These are phyloP conservation scores for Fusarium sp. DNA, from an alignment of 2,329 filamentous ascomycete genomes.

Conservation along the genomic window DNA sequence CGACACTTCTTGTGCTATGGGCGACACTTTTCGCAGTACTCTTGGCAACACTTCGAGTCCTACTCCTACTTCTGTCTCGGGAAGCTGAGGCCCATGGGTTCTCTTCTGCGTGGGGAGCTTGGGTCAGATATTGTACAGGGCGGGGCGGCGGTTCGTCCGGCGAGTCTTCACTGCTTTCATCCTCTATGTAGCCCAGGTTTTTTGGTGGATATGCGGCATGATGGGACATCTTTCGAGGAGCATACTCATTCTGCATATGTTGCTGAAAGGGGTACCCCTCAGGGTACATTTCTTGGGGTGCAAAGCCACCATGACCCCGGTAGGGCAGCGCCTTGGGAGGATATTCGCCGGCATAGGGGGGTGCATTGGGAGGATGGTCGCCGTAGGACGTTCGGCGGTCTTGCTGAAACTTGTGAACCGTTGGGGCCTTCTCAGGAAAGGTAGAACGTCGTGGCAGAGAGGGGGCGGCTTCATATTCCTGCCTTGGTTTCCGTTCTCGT, in stretches of 20 bases:
- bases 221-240: constrained; percentile 38
- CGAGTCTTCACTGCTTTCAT: constrained; percentile 42
- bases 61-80: constrained; percentile 33
- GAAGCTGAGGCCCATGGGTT: constrained; percentile 24
- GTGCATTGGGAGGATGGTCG: constrained; percentile 32
- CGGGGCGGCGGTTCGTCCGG: constrained; percentile 27
- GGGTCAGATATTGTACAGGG: constrained; percentile 39
- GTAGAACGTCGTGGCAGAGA: constrained; percentile 56
- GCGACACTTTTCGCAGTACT: constrained; percentile 32
- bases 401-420: constrained; percentile 31
- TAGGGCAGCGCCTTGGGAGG: constrained; percentile 37
- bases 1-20: constrained; percentile 31
- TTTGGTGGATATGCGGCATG: constrained; percentile 35
- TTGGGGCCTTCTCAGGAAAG: constrained; percentile 55
- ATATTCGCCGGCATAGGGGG: constrained; percentile 18
- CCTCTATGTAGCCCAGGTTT: constrained; percentile 41
- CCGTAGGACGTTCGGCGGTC: constrained; percentile 34
- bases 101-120: constrained; percentile 35
- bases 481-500: constrained; percentile 56
- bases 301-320: constrained; percentile 33
- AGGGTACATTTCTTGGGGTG: constrained; percentile 33
- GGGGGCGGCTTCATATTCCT: constrained; percentile 53
- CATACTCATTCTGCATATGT: constrained; percentile 32
- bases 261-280: constrained; percentile 40
- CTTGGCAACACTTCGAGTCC: constrained; percentile 29